Evolutionary conservation across 768 basidiomycete species (phyloP), one percentile per base, ranked within the genome.

Genomic region (Boletellus ananas): DNA sequence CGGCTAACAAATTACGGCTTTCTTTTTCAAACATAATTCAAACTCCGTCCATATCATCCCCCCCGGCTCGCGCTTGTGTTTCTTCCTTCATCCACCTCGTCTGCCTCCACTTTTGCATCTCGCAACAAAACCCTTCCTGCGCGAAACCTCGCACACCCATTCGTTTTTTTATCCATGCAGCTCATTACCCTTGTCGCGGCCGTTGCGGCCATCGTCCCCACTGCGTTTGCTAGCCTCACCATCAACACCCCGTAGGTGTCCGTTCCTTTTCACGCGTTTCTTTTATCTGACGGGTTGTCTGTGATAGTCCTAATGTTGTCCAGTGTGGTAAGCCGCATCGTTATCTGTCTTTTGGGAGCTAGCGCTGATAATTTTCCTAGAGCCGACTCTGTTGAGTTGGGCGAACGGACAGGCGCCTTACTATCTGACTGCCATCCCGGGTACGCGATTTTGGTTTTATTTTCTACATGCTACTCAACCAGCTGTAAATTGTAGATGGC

Each of bases 241-340:
- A 70, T 89, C 61, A 80, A 88, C 66, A 84, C 85, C 2, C 81
- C 85, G 86, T 87, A 61, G 55, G 85, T 76, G 35, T 53, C 43
- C 8, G 16, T 50, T 14, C 4, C 35, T 10, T 23, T 16, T 5
- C 17, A 10, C 25, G 4, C 5, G 10, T 40, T 60, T 60, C 31
- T 43, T 40, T 49, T 41, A 3, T 3, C 47, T 11, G 37, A 55
- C 31, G 57, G 23, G 1, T 20, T 5, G 23, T 25, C 7, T 16
- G 33, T 4, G 20, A 9, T 23, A 81, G 81, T 23, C 2, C 61
- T 20, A 66, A 47, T 44, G 66, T 75, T 12, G 74, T 76, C 1
- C 59, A 71, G 51, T 88, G 85, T 57, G 65, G 84, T 84, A 54
- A 49, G 81, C 63, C 9, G 1, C 13, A 29, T 31, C 14, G n/a